phyloP scores from a whole-genome alignment of 169 alveolate species.

The Neospora caninum region DNA sequence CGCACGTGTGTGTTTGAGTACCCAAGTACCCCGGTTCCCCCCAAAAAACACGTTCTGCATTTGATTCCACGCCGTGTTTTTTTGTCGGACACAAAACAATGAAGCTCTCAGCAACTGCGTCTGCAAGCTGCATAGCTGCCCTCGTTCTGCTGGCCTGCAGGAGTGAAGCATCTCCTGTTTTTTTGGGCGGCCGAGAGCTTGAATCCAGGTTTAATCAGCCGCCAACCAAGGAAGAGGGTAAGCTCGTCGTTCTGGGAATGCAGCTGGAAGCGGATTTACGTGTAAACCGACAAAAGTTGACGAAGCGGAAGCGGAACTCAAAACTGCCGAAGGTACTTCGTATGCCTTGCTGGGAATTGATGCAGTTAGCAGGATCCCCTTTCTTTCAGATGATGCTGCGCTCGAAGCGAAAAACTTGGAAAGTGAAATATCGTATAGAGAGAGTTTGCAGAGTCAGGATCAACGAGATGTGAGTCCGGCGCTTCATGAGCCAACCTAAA shows the following conservation, averaged over 20 bases:
- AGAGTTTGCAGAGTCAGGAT: conserved; percentile 1
- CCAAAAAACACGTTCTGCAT: no score
- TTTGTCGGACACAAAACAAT: neutral
- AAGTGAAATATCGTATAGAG: conserved; percentile 19
- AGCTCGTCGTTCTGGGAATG: neutral
- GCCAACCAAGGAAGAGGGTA: neutral
- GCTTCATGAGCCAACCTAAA: neutral
- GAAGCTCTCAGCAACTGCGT: neutral
- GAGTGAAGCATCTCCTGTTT: neutral
- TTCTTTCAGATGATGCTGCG: conserved; percentile 27
- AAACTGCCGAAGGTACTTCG: neutral
- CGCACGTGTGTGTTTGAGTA: no score
- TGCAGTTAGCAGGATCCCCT: neutral
- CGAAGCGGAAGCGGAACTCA: neutral
- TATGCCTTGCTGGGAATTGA: neutral
- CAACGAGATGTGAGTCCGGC: neutral
- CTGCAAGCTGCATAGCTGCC: neutral
- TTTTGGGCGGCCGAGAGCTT: neutral
- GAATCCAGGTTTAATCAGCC: neutral
- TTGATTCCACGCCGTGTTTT: no score
- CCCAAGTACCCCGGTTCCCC: no score
- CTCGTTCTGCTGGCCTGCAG: neutral
- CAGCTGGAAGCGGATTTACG: no score
- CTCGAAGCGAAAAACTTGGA: conserved; percentile 12
- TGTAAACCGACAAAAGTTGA: neutral